Conservation (phyloP, 1,284 basidiomycete species). For the Tetrapyrgos nigripes region DNA sequence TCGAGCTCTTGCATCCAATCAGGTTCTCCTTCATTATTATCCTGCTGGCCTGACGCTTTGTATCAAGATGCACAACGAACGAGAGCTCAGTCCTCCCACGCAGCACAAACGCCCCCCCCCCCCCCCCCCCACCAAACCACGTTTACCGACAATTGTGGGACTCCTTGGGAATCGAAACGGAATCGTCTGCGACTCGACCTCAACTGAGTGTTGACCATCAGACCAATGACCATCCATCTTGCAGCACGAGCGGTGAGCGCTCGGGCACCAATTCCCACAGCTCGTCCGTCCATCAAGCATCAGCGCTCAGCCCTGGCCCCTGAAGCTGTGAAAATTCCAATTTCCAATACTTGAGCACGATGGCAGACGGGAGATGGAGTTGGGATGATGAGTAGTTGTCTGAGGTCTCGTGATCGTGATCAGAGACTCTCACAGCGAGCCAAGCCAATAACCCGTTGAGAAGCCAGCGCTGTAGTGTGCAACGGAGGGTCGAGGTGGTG, state of each 20-base stretch:
- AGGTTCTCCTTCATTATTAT: neutral
- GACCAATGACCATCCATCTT: too few species aligned
- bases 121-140: neutral
- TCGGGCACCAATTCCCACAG: neutral
- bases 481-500: neutral
- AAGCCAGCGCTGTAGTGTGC: neutral
- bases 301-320: too few species aligned
- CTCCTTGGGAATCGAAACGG: neutral
- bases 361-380: neutral
- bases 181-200: neutral
- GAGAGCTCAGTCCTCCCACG: conserved; percentile 20
- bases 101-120: neutral
- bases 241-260: neutral
- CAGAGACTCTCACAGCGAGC: neutral
- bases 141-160: neutral
- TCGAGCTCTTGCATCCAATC: neutral
- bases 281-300: neutral
- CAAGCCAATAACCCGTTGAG: neutral
- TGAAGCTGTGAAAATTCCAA: neutral
- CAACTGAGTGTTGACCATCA: neutral
- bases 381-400: neutral
- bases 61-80: conserved; percentile 65
- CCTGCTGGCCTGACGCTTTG: conserved; percentile 59
- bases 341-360: neutral
- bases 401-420: neutral